Evolutionary conservation across 805 yeast species (phyloP).

Genomic region (Pichia eremophila): DNA sequence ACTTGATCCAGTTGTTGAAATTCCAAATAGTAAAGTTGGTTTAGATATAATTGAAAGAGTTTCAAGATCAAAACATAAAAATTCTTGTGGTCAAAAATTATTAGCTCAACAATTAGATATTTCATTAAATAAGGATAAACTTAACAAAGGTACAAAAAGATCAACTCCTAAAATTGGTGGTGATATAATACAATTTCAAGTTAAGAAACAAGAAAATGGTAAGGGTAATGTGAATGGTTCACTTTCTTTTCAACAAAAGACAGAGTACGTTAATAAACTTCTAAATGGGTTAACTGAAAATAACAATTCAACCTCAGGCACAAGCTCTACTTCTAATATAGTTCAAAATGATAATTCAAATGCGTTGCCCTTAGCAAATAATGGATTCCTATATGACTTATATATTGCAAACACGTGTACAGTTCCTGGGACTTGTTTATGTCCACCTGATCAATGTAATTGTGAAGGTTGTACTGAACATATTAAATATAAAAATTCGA

Average conservation of each 20-base stretch:
- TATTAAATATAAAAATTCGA: slow-evolving; percentile 6
- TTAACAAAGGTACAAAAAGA: neutral
- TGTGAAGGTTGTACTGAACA: slow-evolving; percentile 27
- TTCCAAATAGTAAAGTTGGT: slow-evolving; percentile 26
- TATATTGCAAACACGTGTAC: slow-evolving; percentile 25
- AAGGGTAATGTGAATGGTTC: too few species aligned
- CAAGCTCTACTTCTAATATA: too few species aligned
- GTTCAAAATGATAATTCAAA: too few species aligned
- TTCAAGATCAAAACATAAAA: slow-evolving; percentile 6
- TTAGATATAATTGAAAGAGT: slow-evolving; percentile 21
- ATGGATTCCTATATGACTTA: slow-evolving; percentile 20
- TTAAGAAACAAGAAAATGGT: neutral
- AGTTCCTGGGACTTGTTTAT: slow-evolving; percentile 27
- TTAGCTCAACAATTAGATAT: neutral
- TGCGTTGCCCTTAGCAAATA: neutral
- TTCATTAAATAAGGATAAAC: neutral
- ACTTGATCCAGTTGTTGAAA: slow-evolving; percentile 26
- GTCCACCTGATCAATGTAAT: slow-evolving; percentile 24
- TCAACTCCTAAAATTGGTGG: neutral
- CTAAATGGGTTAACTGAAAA: too few species aligned
- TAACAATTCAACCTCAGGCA: too few species aligned
- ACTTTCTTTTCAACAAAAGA: too few species aligned
- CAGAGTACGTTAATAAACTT: too few species aligned
- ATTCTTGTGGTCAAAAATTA: slow-evolving; percentile 1
- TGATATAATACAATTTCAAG: neutral